A percentile compares a stretch with the other conserved stretches of the same genome.
Evolutionary conservation across 2,329 filamentous ascomycete species (phyloP).

Genomic region (Rutstroemia sp.): DNA sequence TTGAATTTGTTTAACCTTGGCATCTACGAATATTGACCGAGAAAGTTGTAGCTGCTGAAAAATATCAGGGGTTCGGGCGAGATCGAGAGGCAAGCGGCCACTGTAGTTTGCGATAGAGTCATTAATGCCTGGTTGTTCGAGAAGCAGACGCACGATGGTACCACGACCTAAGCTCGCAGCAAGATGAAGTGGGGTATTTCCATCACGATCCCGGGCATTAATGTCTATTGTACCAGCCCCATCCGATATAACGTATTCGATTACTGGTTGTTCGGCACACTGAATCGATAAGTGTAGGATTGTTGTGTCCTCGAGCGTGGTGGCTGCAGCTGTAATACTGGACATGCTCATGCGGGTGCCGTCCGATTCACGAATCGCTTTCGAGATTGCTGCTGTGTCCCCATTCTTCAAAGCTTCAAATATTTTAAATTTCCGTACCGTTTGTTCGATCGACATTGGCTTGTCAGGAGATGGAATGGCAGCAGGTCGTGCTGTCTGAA

Average conservation of each 20-base stretch:
- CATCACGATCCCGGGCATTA: constrained; percentile 86
- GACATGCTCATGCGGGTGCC: constrained; percentile 35
- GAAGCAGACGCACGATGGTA: constrained; percentile 72
- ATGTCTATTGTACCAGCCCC: constrained; percentile 64
- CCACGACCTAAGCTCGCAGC: constrained; percentile 76
- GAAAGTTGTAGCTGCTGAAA: constrained; percentile 92
- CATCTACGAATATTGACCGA: constrained; percentile 81
- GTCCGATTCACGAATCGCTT: constrained; percentile 64
- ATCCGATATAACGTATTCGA: constrained; percentile 88
- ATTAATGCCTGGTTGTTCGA: constrained; percentile 79
- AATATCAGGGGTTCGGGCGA: constrained; percentile 87
- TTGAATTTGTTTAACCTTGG: constrained; percentile 78
- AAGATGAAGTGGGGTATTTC: constrained; percentile 87
- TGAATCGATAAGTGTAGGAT: constrained; percentile 92
- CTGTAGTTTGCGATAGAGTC: constrained; percentile 80
- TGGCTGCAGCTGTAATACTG: constrained; percentile 30
- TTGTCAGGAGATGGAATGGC: constrained; percentile 24
- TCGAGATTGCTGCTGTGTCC: constrained; percentile 84
- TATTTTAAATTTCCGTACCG: constrained; percentile 86
- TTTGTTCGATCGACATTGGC: constrained; percentile 69
- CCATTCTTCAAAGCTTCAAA: constrained; percentile 89
- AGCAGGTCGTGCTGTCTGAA: neutral
- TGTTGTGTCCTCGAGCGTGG: constrained; percentile 69
- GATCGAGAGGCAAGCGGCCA: constrained; percentile 77
- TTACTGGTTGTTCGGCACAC: constrained; percentile 84